Conservation (phyloP, 805 yeast species). For the Metschnikowia borealis region DNA sequence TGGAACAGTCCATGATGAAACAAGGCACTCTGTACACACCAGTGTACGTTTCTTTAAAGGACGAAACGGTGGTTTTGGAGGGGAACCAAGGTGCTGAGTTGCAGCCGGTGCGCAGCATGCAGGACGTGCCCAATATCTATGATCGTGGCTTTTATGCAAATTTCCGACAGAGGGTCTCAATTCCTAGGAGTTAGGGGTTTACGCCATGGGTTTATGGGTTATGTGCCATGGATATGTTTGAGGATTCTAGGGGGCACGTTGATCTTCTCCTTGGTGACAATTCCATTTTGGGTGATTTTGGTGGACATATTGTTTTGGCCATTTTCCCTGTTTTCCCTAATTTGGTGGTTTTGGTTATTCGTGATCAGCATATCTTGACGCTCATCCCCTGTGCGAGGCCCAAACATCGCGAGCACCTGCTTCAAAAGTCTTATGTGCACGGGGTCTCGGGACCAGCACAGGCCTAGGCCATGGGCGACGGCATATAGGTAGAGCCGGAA, state of each 20-base stretch:
- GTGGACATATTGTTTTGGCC: background rate
- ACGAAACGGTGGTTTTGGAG: conserved; percentile 22
- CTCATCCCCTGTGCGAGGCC: background rate
- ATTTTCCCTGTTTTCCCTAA: background rate
- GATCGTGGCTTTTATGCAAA: conserved; percentile 48
- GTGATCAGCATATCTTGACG: background rate
- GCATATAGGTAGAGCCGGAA: conserved; percentile 16
- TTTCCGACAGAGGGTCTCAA: conserved; percentile 12
- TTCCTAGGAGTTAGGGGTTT: too few relatives aligned
- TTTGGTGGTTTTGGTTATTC: too few relatives aligned
- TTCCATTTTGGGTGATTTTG: background rate
- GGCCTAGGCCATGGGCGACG: conserved; percentile 5
- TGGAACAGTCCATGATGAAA: conserved; percentile 21
- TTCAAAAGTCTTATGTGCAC: conserved; percentile 7
- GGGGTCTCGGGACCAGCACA: conserved; percentile 7
- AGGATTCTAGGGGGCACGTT: background rate
- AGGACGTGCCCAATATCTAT: conserved; percentile 41
- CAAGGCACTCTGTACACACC: conserved; percentile 10
- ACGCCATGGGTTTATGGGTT: too few relatives aligned
- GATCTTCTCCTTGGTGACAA: background rate
- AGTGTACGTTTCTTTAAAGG: conserved; percentile 28
- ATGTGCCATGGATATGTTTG: background rate
- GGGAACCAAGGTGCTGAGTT: background rate
- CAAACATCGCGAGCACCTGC: conserved; percentile 2
- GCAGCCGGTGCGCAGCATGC: conserved; percentile 4